These are phyloP conservation scores for Magnaporthiopsis incrustans DNA, from an alignment of 2,329 filamentous ascomycete species.

Conservation along the genomic window DNA sequence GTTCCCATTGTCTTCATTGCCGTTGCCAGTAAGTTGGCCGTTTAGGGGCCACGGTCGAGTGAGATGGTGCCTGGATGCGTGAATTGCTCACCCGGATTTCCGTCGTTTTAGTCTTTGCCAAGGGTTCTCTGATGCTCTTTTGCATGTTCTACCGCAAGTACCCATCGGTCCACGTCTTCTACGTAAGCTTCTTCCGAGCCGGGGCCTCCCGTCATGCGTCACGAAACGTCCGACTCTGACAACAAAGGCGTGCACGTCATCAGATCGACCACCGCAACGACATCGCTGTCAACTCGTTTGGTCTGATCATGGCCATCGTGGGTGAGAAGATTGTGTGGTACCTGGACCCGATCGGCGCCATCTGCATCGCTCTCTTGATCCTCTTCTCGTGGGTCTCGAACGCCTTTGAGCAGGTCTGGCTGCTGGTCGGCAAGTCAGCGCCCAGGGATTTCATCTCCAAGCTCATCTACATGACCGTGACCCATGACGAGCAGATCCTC, in stretches of 20 bases:
- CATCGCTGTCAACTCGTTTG: conserved; percentile 46
- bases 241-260: no score
- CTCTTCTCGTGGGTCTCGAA: conserved; percentile 54
- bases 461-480: conserved; percentile 47
- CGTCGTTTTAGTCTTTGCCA: conserved; percentile 35
- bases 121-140: conserved; percentile 43
- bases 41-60: neutral
- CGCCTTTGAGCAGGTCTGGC: conserved; percentile 53
- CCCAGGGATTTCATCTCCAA: conserved; percentile 48
- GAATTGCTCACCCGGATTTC: conserved; percentile 9
- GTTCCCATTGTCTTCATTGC: conserved; percentile 48
- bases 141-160: conserved; percentile 45
- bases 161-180: conserved; percentile 48
- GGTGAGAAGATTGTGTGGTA: conserved; percentile 48
- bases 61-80: neutral
- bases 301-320: conserved; percentile 46
- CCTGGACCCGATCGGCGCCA: conserved; percentile 53
- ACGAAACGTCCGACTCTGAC: neutral
- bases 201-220: neutral
- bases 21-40: conserved; percentile 38
- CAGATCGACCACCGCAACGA: conserved; percentile 49
- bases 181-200: conserved; percentile 23
- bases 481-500: conserved; percentile 43
- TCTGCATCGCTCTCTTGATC: conserved; percentile 52
- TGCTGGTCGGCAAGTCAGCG: conserved; percentile 54